Evolutionary conservation across 2,329 filamentous ascomycete genomes (phyloP).

Genomic region (Alternaria alternata): DNA sequence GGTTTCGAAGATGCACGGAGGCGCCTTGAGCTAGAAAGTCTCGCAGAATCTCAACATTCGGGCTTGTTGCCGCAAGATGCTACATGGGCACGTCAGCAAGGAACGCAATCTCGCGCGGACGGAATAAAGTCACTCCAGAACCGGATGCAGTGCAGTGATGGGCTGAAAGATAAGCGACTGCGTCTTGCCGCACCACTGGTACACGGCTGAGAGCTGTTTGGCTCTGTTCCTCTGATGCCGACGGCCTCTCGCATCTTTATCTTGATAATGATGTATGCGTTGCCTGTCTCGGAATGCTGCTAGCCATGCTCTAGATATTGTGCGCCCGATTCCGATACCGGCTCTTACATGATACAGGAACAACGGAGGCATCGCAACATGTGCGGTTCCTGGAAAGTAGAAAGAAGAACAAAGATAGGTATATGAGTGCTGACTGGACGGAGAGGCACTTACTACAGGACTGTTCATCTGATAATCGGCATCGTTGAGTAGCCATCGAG

Average conservation of each 20-base stretch:
- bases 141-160: slow-evolving; percentile 23
- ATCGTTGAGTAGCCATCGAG: slow-evolving; percentile 73
- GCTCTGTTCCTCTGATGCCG: slow-evolving; percentile 31
- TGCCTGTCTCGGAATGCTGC: slow-evolving; percentile 31
- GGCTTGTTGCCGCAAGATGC: slow-evolving; percentile 66
- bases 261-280: slow-evolving; percentile 37
- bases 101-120: slow-evolving; percentile 38
- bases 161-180: slow-evolving; percentile 43
- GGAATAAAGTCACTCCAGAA: slow-evolving; percentile 36
- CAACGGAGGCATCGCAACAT: slow-evolving; percentile 12
- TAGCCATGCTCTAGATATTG: slow-evolving; percentile 20
- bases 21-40: slow-evolving; percentile 65
- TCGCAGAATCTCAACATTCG: slow-evolving; percentile 63
- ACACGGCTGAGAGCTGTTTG: slow-evolving; percentile 32
- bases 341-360: slow-evolving; percentile 23
- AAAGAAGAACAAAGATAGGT: slow-evolving; percentile 32
- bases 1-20: slow-evolving; percentile 67
- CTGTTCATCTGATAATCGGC: slow-evolving; percentile 86
- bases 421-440: slow-evolving; percentile 31
- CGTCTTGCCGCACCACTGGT: slow-evolving; percentile 33
- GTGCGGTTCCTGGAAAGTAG: slow-evolving; percentile 22
- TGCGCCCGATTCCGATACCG: slow-evolving; percentile 38
- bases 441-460: slow-evolving; percentile 53
- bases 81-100: slow-evolving; percentile 45
- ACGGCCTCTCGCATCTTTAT: slow-evolving; percentile 38